Conservation (phyloP, 1,139 yeast species). For the Taphrina betulina region DNA sequence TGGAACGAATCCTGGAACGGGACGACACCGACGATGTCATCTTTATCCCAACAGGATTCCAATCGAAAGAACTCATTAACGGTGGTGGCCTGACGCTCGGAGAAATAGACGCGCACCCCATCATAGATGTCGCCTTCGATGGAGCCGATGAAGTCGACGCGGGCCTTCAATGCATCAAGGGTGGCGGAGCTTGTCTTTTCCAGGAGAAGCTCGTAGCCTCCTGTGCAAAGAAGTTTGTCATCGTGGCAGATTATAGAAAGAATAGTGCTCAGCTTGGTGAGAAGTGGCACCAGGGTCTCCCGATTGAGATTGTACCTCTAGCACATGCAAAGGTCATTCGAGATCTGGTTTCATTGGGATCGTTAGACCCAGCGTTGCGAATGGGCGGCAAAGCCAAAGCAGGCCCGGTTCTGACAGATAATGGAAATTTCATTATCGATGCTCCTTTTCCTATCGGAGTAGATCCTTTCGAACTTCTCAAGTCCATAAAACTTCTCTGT, state of each 20-base stretch:
- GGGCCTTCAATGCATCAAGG: conserved; percentile 81
- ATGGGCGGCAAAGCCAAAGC: conserved; percentile 91
- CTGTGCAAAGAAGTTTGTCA: conserved; percentile 70
- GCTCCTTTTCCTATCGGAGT: conserved; percentile 83
- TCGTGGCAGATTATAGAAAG: conserved; percentile 93
- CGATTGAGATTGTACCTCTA: conserved; percentile 90
- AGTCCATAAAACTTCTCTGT: conserved; percentile 66
- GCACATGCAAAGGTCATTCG: conserved; percentile 74
- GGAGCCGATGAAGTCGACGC: conserved; percentile 97
- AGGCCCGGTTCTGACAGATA: conserved; percentile 97
- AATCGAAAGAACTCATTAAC: conserved; percentile 79
- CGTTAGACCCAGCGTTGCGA: conserved; percentile 64
- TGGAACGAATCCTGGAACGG: conserved; percentile 83
- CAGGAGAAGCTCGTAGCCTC: conserved; percentile 94
- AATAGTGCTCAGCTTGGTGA: conserved; percentile 66
- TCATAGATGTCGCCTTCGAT: conserved; percentile 88
- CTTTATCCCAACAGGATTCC: conserved; percentile 96
- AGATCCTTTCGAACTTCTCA: conserved; percentile 50
- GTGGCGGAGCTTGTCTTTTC: conserved; percentile 97
- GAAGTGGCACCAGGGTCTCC: conserved; percentile 86
- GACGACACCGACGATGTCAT: conserved; percentile 50
- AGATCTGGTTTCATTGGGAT: conserved; percentile 66
- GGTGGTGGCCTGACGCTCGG: conserved; percentile 79
- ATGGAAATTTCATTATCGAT: conserved; percentile 88
- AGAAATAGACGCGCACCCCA: conserved; percentile 68